Evolutionary conservation across 1,284 basidiomycete species (phyloP), one percentile per base, ranked within the genome.

Genomic region (Pseudozyma pruni): DNA sequence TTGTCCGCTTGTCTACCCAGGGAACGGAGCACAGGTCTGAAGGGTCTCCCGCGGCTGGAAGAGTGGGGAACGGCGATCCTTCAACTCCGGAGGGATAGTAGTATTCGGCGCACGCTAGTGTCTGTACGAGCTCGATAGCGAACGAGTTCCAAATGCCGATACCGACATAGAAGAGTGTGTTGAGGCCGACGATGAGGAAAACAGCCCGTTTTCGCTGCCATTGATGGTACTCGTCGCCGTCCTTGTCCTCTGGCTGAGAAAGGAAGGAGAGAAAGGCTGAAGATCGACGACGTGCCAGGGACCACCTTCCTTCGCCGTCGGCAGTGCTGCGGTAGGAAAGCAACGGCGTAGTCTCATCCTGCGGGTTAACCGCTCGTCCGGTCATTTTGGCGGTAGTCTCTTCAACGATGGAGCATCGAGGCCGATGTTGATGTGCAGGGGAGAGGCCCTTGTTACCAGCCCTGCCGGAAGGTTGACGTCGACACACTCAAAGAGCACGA

Each of bases 201-300:
- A 49, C 19, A 42, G 29, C 27, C 10, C 37, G 47, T 42, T 34
- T 59, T 39, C 67, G 58, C 11, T 41, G 39, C 35, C 45, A 56
- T 10, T 59, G 39, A 23, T 13, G 43, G 16, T 55, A 63, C 20
- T 59, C 60, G 14, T 59, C 56, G 45, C 56, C 53, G 5, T 57
- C 44, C 34, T 48, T 55, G 49, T 56, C 60, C 8, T 64, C 67
- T 11, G 60, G 67, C 38, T 64, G 52, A 27, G 67, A 64, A 5
- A 70, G 45, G 35, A 70, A 64, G 2, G 67, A 70, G 14, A 59
- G 58, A 25, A 70, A 60, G 35, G 55, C 67, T 2, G 60, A 70
- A 34, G 67, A 70, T 34, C 67, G 43, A 16, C 56, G 60, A 4
- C 56, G 50, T 39, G 60, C 59, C 27, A 59, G 8, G 3, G 54